A percentile compares a stretch with the other conserved stretches of the same genome.
Conservation (phyloP, 2,329 filamentous ascomycete species). For the Colletotrichum musae region DNA sequence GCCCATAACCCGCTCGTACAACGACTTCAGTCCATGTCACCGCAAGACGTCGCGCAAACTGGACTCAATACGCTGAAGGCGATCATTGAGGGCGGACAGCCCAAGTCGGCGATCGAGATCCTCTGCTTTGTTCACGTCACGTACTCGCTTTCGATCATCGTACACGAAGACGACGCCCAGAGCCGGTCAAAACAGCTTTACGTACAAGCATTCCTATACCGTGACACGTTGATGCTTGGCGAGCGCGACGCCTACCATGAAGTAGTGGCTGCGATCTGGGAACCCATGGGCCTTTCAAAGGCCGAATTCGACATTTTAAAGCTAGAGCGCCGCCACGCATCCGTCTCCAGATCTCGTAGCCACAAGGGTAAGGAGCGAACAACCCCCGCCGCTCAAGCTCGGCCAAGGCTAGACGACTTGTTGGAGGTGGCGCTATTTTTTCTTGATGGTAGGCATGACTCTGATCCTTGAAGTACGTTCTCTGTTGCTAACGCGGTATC, state of each 20-base stretch:
- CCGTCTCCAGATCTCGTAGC: constrained; percentile 45
- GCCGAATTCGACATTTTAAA: constrained; percentile 49
- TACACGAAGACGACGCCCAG: constrained; percentile 58
- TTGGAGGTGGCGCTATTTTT: constrained; percentile 61
- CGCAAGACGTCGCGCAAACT: constrained; percentile 54
- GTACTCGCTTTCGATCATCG: constrained; percentile 64
- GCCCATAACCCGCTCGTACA: constrained; percentile 58
- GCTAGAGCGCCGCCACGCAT: constrained; percentile 41
- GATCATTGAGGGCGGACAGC: constrained; percentile 56
- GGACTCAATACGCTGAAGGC: constrained; percentile 59
- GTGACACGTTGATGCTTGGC: constrained; percentile 53
- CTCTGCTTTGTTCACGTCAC: constrained; percentile 67
- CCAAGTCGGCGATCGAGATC: constrained; percentile 58
- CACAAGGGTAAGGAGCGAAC: constrained; percentile 61
- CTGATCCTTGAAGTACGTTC: not conserved
- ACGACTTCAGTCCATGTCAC: constrained; percentile 57
- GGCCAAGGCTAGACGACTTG: constrained; percentile 54
- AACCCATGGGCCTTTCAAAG: constrained; percentile 54
- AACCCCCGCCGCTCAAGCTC: constrained; percentile 13
- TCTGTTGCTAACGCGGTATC: constrained; percentile 4
- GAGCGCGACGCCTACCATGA: constrained; percentile 58
- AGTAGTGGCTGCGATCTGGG: constrained; percentile 64
- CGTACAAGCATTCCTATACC: constrained; percentile 62
- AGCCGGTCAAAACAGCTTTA: constrained; percentile 59
- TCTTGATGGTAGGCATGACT: constrained; percentile 61